Conservation (phyloP, 108 stramenopile species). For the Pseudonitzschia delicatissima region DNA sequence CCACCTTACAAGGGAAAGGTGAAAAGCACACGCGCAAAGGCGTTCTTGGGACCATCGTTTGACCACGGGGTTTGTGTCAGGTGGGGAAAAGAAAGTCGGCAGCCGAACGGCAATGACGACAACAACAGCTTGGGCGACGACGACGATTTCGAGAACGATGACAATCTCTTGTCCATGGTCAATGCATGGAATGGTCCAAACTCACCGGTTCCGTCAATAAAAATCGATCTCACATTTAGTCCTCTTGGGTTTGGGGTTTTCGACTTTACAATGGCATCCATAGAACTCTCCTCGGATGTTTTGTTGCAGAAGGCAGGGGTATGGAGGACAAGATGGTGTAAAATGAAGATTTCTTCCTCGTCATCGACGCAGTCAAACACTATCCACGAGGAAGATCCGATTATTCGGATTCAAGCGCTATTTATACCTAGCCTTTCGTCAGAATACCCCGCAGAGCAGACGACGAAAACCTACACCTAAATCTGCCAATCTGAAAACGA, state of each 20-base stretch:
- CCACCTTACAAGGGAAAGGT: constrained; percentile 81
- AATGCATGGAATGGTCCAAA: constrained; percentile 73
- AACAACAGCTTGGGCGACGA: background rate
- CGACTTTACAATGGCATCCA: constrained; percentile 62
- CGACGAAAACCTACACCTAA: no score
- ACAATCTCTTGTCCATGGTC: constrained; percentile 62
- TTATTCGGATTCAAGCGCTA: constrained; percentile 9
- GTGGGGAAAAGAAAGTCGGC: constrained; percentile 41
- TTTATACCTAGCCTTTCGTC: constrained; percentile 4
- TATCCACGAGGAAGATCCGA: constrained; percentile 6
- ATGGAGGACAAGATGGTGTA: constrained; percentile 60
- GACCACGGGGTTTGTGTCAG: constrained; percentile 63
- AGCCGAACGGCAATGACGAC: background rate
- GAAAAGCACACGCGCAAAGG: constrained; percentile 33
- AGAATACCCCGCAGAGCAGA: background rate
- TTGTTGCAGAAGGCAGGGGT: constrained; percentile 53
- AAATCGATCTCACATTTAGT: constrained; percentile 54
- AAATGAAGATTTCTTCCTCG: constrained; percentile 1
- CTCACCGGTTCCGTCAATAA: constrained; percentile 72
- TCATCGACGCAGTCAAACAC: background rate
- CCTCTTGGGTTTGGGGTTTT: constrained; percentile 60
- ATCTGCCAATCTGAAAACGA: no score
- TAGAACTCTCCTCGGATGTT: constrained; percentile 48
- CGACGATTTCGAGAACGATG: constrained; percentile 14
- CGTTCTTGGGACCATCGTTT: constrained; percentile 24